Conservation (phyloP, 768 basidiomycete genomes). For the Kwoniella botswanensis region DNA sequence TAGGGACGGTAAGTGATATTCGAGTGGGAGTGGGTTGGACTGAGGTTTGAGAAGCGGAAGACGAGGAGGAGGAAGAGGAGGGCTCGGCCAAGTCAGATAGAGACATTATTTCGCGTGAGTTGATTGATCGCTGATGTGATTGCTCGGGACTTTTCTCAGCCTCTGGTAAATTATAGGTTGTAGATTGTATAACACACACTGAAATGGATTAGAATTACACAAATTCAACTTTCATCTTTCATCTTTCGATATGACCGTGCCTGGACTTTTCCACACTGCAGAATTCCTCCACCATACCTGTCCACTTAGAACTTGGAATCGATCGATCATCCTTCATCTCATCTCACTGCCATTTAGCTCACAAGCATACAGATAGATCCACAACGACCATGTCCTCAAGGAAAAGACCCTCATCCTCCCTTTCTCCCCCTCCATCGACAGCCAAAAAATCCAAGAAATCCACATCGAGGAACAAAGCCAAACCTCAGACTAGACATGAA, state of each 20-base stretch:
- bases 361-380: neutral
- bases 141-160: neutral
- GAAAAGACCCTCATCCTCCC: conserved; percentile 16
- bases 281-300: conserved; percentile 16
- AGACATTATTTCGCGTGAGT: conserved; percentile 2
- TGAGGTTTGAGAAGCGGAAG: neutral
- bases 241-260: conserved; percentile 19
- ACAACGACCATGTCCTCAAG: neutral
- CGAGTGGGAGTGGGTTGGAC: conserved; percentile 6
- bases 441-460: neutral
- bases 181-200: too few relatives aligned
- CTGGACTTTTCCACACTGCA: neutral
- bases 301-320: conserved; percentile 5
- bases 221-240: neutral
- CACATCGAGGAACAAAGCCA: neutral
- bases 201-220: neutral
- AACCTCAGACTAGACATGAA: conserved; percentile 6
- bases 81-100: conserved; percentile 21
- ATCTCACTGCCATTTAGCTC: neutral
- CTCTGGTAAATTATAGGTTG: neutral
- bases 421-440: neutral
- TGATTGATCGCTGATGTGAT: neutral
- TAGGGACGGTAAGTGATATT: conserved; percentile 44
- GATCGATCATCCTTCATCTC: neutral
- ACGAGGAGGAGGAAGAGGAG: conserved; percentile 10